Conservation (phyloP, 2,329 filamentous ascomycete species). For the Penicillium concentricum region DNA sequence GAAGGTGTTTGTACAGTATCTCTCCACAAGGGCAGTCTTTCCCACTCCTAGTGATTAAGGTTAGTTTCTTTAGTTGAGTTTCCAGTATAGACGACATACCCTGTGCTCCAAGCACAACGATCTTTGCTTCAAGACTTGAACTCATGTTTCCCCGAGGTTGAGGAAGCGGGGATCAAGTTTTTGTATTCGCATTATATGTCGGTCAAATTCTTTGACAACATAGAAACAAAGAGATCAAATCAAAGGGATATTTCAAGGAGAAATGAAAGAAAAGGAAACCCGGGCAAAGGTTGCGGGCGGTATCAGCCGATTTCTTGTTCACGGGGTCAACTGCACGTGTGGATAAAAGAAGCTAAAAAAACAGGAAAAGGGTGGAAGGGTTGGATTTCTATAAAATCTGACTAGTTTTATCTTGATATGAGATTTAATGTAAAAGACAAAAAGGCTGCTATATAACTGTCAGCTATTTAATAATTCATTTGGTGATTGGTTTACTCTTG, state of each 20-base stretch:
- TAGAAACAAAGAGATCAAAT: not conserved
- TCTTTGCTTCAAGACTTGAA: slow-evolving; percentile 52
- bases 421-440: not conserved
- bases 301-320: not conserved
- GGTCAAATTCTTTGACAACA: not conserved
- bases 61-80: slow-evolving; percentile 3
- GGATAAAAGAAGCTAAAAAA: not conserved
- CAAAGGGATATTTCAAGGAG: not conserved
- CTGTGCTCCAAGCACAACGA: slow-evolving; percentile 53
- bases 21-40: slow-evolving; percentile 53
- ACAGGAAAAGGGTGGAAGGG: not conserved
- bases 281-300: not conserved
- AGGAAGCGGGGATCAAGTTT: slow-evolving; percentile 25
- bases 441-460: not conserved
- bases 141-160: slow-evolving; percentile 42
- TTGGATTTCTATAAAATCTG: not conserved
- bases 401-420: not conserved
- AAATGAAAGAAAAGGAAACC: not conserved
- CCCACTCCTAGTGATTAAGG: slow-evolving; percentile 44
- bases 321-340: slow-evolving; percentile 1
- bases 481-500: not conserved
- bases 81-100: slow-evolving; percentile 30
- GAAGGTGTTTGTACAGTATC: slow-evolving; percentile 49
- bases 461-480: not conserved
- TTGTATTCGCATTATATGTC: slow-evolving; percentile 34